Percentiles rank a stretch among this genome's conserved stretches.
These are phyloP conservation scores for Thalassiosira profunda DNA, from an alignment of 108 stramenopile species.

Conservation along the genomic window DNA sequence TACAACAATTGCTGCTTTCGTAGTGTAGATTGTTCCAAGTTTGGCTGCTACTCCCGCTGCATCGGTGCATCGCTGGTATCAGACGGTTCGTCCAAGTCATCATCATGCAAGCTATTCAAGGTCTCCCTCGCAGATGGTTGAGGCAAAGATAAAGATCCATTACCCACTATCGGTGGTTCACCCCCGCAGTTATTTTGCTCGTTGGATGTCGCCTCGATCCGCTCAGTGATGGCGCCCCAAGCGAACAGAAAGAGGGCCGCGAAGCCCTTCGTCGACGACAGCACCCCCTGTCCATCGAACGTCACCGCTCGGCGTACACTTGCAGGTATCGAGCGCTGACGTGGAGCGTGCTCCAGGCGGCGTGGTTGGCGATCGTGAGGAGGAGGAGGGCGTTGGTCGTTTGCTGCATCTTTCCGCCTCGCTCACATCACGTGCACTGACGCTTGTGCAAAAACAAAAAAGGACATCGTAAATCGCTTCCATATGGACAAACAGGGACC, in stretches of 20 bases:
- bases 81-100: background rate
- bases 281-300: constrained; percentile 23
- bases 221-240: background rate
- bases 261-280: constrained; percentile 27
- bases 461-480: no score
- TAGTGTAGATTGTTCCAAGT: background rate
- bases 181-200: background rate
- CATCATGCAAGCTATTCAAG: constrained; percentile 4
- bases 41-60: background rate
- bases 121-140: background rate
- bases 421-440: no score
- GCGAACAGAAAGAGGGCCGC: constrained; percentile 11
- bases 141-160: no score
- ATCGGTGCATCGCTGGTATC: no score
- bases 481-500: no score
- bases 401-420: no score
- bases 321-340: constrained; percentile 19
- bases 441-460: no score
- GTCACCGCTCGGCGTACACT: constrained; percentile 20
- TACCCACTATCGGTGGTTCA: no score
- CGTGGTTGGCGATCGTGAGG: constrained; percentile 12
- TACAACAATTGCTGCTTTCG: background rate
- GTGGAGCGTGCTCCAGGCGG: constrained; percentile 4
- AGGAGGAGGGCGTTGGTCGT: constrained; percentile 2
- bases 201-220: constrained; percentile 1